Conservation (phyloP, 2,329 filamentous ascomycete species). For the Acrodontium crateriforme region DNA sequence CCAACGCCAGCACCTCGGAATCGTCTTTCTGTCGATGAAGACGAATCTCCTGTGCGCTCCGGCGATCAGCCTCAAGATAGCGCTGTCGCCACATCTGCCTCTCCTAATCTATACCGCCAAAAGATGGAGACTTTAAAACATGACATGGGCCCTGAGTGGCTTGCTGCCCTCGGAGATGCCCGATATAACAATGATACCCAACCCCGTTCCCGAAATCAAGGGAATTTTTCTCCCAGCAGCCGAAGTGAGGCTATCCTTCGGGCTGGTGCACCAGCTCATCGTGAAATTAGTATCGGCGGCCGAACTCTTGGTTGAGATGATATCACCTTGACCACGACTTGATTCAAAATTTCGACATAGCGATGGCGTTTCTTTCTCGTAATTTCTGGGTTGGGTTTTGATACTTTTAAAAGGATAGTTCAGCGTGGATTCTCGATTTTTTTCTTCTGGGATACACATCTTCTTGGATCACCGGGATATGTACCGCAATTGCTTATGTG, state of each 20-base stretch:
- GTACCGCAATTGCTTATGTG: too few species aligned
- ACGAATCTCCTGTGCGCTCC: constrained; percentile 15
- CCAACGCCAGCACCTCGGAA: constrained; percentile 16
- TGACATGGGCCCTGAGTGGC: constrained; percentile 75
- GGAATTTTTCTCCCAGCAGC: too few species aligned
- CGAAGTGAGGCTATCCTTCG: constrained; percentile 10
- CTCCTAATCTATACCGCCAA: constrained; percentile 49
- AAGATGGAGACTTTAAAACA: constrained; percentile 77
- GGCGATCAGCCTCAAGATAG: too few species aligned
- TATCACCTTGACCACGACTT: too few species aligned
- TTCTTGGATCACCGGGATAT: too few species aligned
- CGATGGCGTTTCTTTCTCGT: too few species aligned
- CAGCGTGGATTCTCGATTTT: too few species aligned
- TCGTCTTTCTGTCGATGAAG: constrained; percentile 17
- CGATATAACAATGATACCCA: neutral
- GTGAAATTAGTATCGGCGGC: constrained; percentile 18
- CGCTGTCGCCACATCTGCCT: constrained; percentile 13
- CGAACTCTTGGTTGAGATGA: constrained; percentile 21
- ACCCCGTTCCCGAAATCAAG: too few species aligned
- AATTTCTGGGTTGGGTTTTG: too few species aligned
- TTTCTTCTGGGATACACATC: too few species aligned
- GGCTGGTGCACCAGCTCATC: constrained; percentile 12
- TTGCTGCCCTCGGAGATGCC: constrained; percentile 51
- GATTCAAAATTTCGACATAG: too few species aligned
- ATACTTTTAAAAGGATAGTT: too few species aligned